phyloP scores from a whole-genome alignment of 2,329 filamentous ascomycete species.

The Colletotrichum cereale region DNA sequence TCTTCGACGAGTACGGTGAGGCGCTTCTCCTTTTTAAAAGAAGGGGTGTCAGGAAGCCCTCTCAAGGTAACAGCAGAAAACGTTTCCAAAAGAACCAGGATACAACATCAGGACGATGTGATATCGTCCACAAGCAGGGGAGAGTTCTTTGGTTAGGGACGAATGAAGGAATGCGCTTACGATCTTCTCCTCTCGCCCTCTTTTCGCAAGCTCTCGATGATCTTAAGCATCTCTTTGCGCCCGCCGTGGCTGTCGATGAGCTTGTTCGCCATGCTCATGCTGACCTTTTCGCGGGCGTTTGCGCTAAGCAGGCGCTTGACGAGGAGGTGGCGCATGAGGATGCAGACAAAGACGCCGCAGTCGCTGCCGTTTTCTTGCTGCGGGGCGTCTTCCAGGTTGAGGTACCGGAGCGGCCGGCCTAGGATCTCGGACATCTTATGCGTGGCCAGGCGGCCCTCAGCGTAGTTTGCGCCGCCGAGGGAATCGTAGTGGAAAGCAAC shows the following conservation, averaged over 20 bases:
- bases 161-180: constrained; percentile 63
- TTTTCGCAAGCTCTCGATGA: constrained; percentile 87
- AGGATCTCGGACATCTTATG: constrained; percentile 78
- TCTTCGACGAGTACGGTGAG: constrained; percentile 51
- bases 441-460: constrained; percentile 78
- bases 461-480: constrained; percentile 79
- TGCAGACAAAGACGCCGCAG: constrained; percentile 95
- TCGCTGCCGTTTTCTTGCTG: constrained; percentile 94
- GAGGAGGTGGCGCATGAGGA: constrained; percentile 94
- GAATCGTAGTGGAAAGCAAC: constrained; percentile 98
- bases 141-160: not conserved
- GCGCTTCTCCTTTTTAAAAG: constrained; percentile 49
- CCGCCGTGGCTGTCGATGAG: constrained; percentile 84
- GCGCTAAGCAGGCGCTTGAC: constrained; percentile 85
- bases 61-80: not conserved
- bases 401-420: constrained; percentile 75
- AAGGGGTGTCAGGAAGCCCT: constrained; percentile 36
- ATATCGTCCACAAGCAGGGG: not conserved
- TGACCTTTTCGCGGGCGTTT: constrained; percentile 86
- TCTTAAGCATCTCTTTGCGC: constrained; percentile 90
- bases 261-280: constrained; percentile 91
- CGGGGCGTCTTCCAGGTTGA: constrained; percentile 86
- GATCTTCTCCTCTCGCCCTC: constrained; percentile 88
- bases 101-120: constrained; percentile 3
- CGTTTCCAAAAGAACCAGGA: not conserved